phyloP scores from a whole-genome alignment of 2,329 filamentous ascomycete species.

The Monosporascus sp. region DNA sequence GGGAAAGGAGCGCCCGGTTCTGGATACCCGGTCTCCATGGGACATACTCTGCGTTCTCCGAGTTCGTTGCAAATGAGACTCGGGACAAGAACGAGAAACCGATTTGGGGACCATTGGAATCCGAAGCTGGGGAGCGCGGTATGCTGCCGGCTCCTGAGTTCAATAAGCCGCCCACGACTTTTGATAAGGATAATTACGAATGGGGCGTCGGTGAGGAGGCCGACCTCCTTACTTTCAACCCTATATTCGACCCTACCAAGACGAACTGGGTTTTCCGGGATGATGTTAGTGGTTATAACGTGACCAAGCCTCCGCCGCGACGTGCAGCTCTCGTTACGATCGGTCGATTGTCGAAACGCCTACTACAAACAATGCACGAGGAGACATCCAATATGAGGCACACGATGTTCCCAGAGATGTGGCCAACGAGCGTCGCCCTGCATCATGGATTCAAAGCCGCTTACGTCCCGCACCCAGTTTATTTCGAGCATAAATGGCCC shows the following conservation, averaged over 20 bases:
- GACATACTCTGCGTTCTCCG: conserved; percentile 50
- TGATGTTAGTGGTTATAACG: conserved; percentile 53
- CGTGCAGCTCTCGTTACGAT: conserved; percentile 55
- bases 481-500: conserved; percentile 58
- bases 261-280: conserved; percentile 55
- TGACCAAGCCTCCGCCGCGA: conserved; percentile 46
- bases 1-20: conserved; percentile 58
- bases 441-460: neutral
- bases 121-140: conserved; percentile 35
- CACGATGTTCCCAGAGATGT: conserved; percentile 61
- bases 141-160: conserved; percentile 52
- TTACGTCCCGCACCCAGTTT: conserved; percentile 31
- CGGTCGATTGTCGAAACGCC: conserved; percentile 44
- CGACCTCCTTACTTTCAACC: conserved; percentile 57
- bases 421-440: neutral
- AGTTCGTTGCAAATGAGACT: conserved; percentile 50
- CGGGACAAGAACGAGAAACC: conserved; percentile 32
- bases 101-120: conserved; percentile 55
- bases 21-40: conserved; percentile 55
- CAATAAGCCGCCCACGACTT: conserved; percentile 52
- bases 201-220: conserved; percentile 56
- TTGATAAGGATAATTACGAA: conserved; percentile 61
- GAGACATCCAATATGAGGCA: conserved; percentile 46
- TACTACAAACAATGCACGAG: conserved; percentile 54
- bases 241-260: conserved; percentile 51